Evolutionary conservation across 352 stramenopile species (phyloP).

Genomic region (Thalassiosira livingstoniorum): DNA sequence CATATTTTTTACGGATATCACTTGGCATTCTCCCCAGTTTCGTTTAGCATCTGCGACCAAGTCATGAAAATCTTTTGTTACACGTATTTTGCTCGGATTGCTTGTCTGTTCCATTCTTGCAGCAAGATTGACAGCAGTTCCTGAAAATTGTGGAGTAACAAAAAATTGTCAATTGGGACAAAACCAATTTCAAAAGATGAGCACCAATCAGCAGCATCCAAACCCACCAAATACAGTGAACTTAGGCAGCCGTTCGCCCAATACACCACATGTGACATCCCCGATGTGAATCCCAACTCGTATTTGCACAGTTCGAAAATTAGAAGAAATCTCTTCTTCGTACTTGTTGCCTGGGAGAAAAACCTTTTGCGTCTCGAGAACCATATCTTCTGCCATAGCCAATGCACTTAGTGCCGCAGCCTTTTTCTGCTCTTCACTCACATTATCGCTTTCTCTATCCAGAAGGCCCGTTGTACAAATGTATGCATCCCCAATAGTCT

Average conservation of each 20-base stretch:
- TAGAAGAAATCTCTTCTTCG: background rate
- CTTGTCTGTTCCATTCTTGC: slow-evolving; percentile 52
- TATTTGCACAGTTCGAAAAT: slow-evolving; percentile 37
- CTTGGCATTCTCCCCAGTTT: slow-evolving; percentile 30
- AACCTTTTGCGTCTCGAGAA: slow-evolving; percentile 9
- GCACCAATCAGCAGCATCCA: background rate
- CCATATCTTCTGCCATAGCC: slow-evolving; percentile 54
- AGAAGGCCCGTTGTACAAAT: slow-evolving; percentile 66
- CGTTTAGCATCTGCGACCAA: slow-evolving; percentile 21
- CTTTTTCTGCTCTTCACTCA: slow-evolving; percentile 11
- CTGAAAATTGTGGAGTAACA: background rate
- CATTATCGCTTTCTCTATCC: slow-evolving; percentile 8
- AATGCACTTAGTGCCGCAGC: slow-evolving; percentile 39
- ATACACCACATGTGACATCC: slow-evolving; percentile 40
- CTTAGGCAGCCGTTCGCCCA: slow-evolving; percentile 46
- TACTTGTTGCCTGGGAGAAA: slow-evolving; percentile 7
- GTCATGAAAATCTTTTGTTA: slow-evolving; percentile 39
- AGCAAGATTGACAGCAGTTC: slow-evolving; percentile 32
- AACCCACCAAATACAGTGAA: slow-evolving; percentile 37
- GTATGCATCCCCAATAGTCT: slow-evolving; percentile 93
- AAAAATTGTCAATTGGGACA: background rate
- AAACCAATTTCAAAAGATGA: background rate
- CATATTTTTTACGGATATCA: slow-evolving; percentile 52
- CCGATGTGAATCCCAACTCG: slow-evolving; percentile 52
- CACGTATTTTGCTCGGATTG: slow-evolving; percentile 42